These are phyloP conservation scores for Xylaria sp. DNA, from an alignment of 2,329 filamentous ascomycete genomes.

Conservation along the genomic window DNA sequence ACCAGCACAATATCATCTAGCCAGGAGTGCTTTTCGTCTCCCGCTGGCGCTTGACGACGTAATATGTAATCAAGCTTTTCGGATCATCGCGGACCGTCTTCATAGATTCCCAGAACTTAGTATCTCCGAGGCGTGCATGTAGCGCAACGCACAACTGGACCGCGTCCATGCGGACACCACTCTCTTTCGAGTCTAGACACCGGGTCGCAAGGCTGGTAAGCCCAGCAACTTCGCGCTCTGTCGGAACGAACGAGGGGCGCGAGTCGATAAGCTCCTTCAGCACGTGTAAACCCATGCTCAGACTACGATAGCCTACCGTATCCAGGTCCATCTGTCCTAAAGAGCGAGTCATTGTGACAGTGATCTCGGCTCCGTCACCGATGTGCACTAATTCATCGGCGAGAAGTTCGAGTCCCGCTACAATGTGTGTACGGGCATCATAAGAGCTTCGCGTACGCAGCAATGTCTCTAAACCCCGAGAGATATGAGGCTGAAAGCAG, in stretches of 20 bases:
- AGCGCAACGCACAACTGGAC: slow-evolving; percentile 81
- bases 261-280: slow-evolving; percentile 67
- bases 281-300: slow-evolving; percentile 72
- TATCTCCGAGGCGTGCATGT: slow-evolving; percentile 70
- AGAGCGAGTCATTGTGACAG: slow-evolving; percentile 62
- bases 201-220: slow-evolving; percentile 63
- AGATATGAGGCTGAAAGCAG: slow-evolving; percentile 73
- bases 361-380: slow-evolving; percentile 70
- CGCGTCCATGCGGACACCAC: slow-evolving; percentile 76
- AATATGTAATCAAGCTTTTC: slow-evolving; percentile 82
- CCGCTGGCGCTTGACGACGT: slow-evolving; percentile 76
- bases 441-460: slow-evolving; percentile 72
- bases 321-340: slow-evolving; percentile 59
- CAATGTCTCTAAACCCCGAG: slow-evolving; percentile 73
- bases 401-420: slow-evolving; percentile 77
- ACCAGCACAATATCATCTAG: slow-evolving; percentile 33
- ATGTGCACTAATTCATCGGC: slow-evolving; percentile 76
- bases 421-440: slow-evolving; percentile 76
- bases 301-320: slow-evolving; percentile 59
- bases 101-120: slow-evolving; percentile 74
- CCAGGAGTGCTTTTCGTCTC: slow-evolving; percentile 52
- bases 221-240: slow-evolving; percentile 61
- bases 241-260: slow-evolving; percentile 59
- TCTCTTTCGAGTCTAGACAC: slow-evolving; percentile 69
- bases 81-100: slow-evolving; percentile 74